A percentile compares a stretch with the other conserved stretches of the same genome.
Conservation (phyloP, 495 filamentous ascomycete species). For the Penicillium subrubescens region DNA sequence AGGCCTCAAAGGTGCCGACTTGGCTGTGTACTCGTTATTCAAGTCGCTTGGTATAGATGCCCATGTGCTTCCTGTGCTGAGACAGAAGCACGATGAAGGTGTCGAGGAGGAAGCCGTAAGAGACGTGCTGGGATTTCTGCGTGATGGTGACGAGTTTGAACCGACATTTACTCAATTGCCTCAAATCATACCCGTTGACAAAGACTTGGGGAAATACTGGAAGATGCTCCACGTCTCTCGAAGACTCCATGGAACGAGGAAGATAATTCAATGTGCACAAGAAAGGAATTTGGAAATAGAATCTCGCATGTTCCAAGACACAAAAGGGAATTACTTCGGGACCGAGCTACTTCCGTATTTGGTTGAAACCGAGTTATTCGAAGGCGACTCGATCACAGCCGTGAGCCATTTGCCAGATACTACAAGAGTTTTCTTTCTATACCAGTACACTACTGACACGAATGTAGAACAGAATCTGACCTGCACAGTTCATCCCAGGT, state of each 20-base stretch:
- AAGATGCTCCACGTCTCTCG: not conserved
- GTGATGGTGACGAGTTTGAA: not conserved
- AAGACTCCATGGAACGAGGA: not conserved
- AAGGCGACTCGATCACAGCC: not conserved
- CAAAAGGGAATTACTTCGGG: not conserved
- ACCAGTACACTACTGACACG: slow-evolving; percentile 19
- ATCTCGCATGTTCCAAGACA: not conserved
- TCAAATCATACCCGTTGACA: not conserved
- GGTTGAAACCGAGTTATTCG: not conserved
- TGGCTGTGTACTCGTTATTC: slow-evolving; percentile 26
- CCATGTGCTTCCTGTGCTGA: slow-evolving; percentile 21
- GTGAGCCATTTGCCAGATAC: not conserved
- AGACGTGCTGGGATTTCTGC: not conserved
- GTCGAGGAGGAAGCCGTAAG: not conserved
- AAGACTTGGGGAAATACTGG: not conserved
- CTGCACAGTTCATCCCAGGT: slow-evolving; percentile 5
- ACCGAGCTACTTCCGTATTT: not conserved
- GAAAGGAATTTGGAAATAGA: not conserved
- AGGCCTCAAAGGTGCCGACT: slow-evolving; percentile 30
- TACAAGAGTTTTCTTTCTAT: too few relatives aligned
- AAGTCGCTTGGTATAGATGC: slow-evolving; percentile 22
- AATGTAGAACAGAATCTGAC: not conserved
- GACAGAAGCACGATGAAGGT: not conserved
- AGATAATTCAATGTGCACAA: not conserved
- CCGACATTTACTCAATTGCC: not conserved